A percentile compares a stretch with the other conserved stretches of the same genome.
These are phyloP conservation scores for Nannochloropsis limnetica DNA, from an alignment of 352 stramenopile species.

Conservation along the genomic window DNA sequence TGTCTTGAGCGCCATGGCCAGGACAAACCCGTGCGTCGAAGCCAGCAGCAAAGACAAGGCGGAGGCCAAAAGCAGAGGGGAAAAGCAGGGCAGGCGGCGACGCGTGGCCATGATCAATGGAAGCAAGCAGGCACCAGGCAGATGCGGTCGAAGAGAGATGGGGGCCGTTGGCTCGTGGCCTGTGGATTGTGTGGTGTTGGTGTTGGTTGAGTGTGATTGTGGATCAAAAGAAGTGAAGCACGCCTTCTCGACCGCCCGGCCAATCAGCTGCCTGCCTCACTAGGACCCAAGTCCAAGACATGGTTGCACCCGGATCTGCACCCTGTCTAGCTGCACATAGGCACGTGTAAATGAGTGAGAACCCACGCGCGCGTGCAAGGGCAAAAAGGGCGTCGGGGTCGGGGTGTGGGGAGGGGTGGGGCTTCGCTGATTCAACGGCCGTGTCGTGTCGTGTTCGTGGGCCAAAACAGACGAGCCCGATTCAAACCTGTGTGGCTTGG, in stretches of 20 bases:
- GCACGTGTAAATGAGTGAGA: not conserved
- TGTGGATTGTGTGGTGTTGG: not conserved
- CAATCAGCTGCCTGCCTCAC: too few species aligned
- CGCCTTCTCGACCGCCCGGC: too few species aligned
- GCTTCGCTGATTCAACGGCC: not conserved
- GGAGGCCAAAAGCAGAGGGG: not conserved
- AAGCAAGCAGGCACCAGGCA: not conserved
- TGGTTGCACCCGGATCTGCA: not conserved
- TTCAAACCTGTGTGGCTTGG: too few species aligned
- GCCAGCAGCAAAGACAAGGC: not conserved
- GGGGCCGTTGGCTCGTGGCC: not conserved
- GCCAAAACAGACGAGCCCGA: too few species aligned
- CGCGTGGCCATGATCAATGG: not conserved
- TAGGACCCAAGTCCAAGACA: not conserved
- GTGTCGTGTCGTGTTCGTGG: too few species aligned
- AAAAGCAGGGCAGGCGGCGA: not conserved
- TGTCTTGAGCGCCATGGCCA: conserved; percentile 8
- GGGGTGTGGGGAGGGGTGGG: too few species aligned
- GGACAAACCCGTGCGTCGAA: conserved; percentile 24
- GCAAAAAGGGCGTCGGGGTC: not conserved
- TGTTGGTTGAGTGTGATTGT: not conserved
- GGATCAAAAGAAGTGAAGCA: not conserved
- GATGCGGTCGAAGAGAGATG: not conserved
- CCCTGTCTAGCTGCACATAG: not conserved
- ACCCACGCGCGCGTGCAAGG: not conserved